phyloP scores from a whole-genome alignment of 202 grass and related monocot genomes.

The Carex arenaria region DNA sequence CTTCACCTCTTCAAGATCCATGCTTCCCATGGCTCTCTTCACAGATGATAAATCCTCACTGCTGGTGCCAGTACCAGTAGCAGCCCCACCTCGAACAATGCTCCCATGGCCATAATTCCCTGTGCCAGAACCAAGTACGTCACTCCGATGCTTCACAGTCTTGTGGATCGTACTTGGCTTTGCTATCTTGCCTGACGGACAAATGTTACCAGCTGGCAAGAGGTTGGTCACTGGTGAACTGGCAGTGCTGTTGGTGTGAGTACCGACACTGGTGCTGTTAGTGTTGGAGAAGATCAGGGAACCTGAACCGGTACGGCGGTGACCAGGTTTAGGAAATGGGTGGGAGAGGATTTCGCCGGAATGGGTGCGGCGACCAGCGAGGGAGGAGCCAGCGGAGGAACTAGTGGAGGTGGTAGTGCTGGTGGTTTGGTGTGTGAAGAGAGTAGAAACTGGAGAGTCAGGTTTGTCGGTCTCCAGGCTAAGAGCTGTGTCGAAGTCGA shows the following conservation, averaged over 20 bases:
- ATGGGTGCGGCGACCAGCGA: constrained; percentile 55
- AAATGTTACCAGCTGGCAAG: constrained; percentile 81
- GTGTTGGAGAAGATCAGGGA: constrained; percentile 64
- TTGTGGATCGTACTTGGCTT: constrained; percentile 36
- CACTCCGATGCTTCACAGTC: constrained; percentile 40
- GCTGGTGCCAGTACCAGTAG: neutral
- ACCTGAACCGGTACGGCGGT: constrained; percentile 78
- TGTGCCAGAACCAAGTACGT: constrained; percentile 79
- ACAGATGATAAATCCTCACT: constrained; percentile 46
- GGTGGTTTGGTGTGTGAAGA: constrained; percentile 36
- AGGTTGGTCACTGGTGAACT: constrained; percentile 63
- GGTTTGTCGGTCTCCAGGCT: constrained; percentile 85
- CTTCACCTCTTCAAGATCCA: constrained; percentile 90
- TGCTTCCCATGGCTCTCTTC: constrained; percentile 43
- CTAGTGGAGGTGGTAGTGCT: constrained; percentile 57
- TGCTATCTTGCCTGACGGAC: constrained; percentile 61
- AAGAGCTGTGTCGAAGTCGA: constrained; percentile 52
- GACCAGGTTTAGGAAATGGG: constrained; percentile 38
- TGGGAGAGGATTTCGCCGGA: constrained; percentile 69
- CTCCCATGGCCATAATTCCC: constrained; percentile 88
- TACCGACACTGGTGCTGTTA: constrained; percentile 24
- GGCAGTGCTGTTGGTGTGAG: constrained; percentile 36
- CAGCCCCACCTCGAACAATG: constrained; percentile 56
- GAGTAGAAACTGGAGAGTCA: constrained; percentile 80
- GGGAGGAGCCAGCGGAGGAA: constrained; percentile 50